These are phyloP conservation scores for Aphanocladium album DNA, from an alignment of 2,329 filamentous ascomycete genomes.

Conservation along the genomic window DNA sequence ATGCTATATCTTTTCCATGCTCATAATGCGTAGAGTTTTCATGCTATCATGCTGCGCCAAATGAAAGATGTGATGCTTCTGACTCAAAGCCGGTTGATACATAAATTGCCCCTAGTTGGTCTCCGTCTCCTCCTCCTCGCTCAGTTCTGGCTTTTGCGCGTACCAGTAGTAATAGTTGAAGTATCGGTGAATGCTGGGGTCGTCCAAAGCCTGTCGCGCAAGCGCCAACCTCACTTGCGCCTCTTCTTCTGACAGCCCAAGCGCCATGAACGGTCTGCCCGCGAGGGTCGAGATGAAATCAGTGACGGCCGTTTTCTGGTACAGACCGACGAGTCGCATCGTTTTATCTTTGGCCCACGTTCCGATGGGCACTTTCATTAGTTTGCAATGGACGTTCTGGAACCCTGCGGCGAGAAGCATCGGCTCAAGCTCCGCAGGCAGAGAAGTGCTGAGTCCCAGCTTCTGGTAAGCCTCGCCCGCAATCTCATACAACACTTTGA, in stretches of 20 bases:
- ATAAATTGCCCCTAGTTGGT: neutral
- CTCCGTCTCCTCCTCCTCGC: neutral
- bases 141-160: constrained; percentile 33
- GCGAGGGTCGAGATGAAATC: constrained; percentile 39
- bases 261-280: constrained; percentile 35
- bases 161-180: constrained; percentile 38
- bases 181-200: constrained; percentile 36
- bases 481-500: constrained; percentile 30
- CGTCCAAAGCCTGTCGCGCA: constrained; percentile 29
- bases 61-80: neutral
- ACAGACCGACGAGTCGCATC: constrained; percentile 37
- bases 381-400: constrained; percentile 35
- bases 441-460: constrained; percentile 36
- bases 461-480: constrained; percentile 27
- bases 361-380: constrained; percentile 42
- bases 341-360: constrained; percentile 38
- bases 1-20: neutral
- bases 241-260: constrained; percentile 30
- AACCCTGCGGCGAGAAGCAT: constrained; percentile 39
- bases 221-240: constrained; percentile 28
- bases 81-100: neutral
- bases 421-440: constrained; percentile 27
- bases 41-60: neutral
- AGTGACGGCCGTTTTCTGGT: constrained; percentile 38
- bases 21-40: neutral